Evolutionary conservation across 139 green algal species (phyloP), one percentile per base, ranked within the genome.

Genomic region (Chlorella sp.): DNA sequence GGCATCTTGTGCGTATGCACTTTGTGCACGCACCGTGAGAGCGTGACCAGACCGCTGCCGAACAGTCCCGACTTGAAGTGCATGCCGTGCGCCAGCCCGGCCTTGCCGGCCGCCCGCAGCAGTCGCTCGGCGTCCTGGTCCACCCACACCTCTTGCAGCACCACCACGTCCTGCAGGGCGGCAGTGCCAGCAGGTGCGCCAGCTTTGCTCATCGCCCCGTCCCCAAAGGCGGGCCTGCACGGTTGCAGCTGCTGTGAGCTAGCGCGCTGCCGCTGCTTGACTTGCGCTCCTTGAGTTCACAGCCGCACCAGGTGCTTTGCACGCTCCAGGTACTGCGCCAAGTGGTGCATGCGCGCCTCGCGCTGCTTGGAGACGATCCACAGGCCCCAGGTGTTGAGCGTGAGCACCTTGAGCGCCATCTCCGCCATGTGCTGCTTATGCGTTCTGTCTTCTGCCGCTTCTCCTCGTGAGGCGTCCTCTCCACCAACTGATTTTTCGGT

Each of bases 81-180:
- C 31, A 77, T 71, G 30, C 30, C 42, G 51, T 89, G 74, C 2
- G 49, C 14, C 32, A 89, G 76, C 2, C 76, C 73, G 1, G 49
- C 65, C 31, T 65, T 50, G 1, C 31, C n/a, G 3, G 70, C 84
- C 3, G 70, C 71, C 10, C 31, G 32, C 17, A 78, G 72, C 30
- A 89, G 81, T 31, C 66, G 31, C 62, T 76, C 49, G 0, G 74
- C 84, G 35, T 89, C 84, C n/a, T 17, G n/a, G 22, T 74, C 76
- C 23, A 85, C 74, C 84, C 84, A 89, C 32, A 87, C 76, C 76
- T 89, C 80, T 60, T 87, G 83, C 2, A 88, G 80, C 22, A 82
- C 31, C 35, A 87, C 76, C 14, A 87, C 55, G 49, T 87, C 82
- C 66, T 82, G 71, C 42, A 73, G 50, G 35, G 10, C n/a, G n/a